These are phyloP conservation scores for Eragrostis curvula DNA, from an alignment of 176 grass and related monocot genomes.

Conservation along the genomic window DNA sequence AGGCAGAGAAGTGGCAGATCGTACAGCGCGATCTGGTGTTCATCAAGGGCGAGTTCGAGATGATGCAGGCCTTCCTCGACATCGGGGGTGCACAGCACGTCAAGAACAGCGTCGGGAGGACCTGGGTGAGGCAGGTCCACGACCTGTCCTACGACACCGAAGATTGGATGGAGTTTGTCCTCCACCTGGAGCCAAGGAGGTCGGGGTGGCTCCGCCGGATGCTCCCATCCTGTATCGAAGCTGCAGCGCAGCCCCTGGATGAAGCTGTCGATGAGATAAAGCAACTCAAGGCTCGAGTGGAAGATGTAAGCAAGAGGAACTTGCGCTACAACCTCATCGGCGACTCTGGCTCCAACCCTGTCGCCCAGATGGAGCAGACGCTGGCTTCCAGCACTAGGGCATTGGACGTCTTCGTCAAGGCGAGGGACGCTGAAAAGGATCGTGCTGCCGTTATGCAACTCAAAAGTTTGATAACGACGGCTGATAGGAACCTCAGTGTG, in stretches of 20 bases:
- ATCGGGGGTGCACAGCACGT: neutral
- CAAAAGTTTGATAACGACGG: neutral
- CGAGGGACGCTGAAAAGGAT: neutral
- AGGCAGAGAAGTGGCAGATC: neutral
- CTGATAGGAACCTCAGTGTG: neutral
- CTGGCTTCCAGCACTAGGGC: neutral
- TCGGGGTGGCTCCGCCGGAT: too few relatives aligned
- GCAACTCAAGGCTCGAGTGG: too few relatives aligned
- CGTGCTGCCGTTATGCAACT: neutral
- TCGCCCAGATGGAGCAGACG: neutral
- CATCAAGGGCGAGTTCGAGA: neutral
- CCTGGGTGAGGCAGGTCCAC: neutral
- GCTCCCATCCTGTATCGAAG: too few relatives aligned
- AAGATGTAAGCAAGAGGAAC: constrained; percentile 23
- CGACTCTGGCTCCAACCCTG: too few relatives aligned
- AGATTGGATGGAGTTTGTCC: too few relatives aligned
- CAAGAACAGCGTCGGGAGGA: neutral
- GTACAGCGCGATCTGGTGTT: neutral
- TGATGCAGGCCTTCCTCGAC: neutral
- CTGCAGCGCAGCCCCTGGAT: neutral
- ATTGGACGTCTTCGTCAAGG: neutral
- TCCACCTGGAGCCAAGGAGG: too few relatives aligned
- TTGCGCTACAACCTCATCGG: neutral
- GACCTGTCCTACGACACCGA: too few relatives aligned
- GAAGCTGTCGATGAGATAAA: neutral